These are phyloP conservation scores for Discostella pseudostelligera DNA, from an alignment of 108 stramenopile genomes.

Conservation along the genomic window DNA sequence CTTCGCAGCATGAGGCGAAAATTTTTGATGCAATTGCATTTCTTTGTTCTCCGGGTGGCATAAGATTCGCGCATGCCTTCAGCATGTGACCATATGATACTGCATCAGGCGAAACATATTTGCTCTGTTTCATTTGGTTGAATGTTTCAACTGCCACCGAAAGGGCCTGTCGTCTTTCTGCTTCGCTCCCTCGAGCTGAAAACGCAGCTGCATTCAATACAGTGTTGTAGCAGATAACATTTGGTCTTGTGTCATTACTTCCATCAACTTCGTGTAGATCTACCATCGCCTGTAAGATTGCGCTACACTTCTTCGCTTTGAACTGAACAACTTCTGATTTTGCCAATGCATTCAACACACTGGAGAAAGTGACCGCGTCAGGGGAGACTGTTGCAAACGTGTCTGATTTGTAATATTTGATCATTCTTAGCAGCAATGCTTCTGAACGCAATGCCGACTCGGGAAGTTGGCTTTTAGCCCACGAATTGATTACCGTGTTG, in stretches of 20 bases:
- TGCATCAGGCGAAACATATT: conserved; percentile 48
- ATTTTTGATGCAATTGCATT: conserved; percentile 54
- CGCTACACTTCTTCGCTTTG: conserved; percentile 45
- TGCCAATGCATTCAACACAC: conserved; percentile 62
- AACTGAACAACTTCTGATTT: conserved; percentile 53
- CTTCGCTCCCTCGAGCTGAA: conserved; percentile 46
- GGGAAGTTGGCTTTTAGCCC: conserved; percentile 45
- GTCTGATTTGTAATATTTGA: conserved; percentile 35
- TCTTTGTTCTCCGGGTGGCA: conserved; percentile 51
- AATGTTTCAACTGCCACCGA: conserved; percentile 57
- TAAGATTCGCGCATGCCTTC: conserved; percentile 60
- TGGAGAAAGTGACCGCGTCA: conserved; percentile 61
- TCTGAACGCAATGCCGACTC: conserved; percentile 50
- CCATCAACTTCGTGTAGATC: conserved; percentile 41
- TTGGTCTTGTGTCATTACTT: conserved; percentile 44
- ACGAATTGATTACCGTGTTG: conserved; percentile 66
- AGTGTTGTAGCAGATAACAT: conserved; percentile 59
- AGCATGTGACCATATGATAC: conserved; percentile 68
- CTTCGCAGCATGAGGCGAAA: conserved; percentile 51
- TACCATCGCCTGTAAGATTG: conserved; percentile 47
- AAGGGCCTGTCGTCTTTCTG: conserved; percentile 51
- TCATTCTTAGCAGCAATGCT: conserved; percentile 57
- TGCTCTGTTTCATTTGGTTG: conserved; percentile 18
- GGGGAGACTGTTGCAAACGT: conserved; percentile 46
- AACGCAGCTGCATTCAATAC: conserved; percentile 75